Conservation (phyloP, 1,284 basidiomycete species). For the Entoloma clypeatum region DNA sequence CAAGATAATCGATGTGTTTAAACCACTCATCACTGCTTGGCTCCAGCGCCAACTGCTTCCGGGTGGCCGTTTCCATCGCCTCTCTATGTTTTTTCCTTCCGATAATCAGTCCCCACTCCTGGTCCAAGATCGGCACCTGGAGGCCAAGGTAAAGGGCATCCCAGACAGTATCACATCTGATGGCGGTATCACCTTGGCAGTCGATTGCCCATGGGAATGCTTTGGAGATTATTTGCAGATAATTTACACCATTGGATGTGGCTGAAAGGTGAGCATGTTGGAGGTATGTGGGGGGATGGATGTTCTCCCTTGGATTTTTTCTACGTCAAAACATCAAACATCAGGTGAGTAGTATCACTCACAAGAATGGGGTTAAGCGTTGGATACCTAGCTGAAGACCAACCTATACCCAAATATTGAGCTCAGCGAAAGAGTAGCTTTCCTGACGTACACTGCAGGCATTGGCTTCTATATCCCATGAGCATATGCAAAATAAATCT, state of each 20-base stretch:
- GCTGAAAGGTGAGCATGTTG: constrained; percentile 34
- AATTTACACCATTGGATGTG: constrained; percentile 28
- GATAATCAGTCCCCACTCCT: constrained; percentile 56
- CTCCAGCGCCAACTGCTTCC: constrained; percentile 31
- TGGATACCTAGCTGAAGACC: constrained; percentile 25
- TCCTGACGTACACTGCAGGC: no score
- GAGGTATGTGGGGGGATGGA: constrained; percentile 41
- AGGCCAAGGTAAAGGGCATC: constrained; percentile 45
- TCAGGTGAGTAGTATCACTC: constrained; percentile 44
- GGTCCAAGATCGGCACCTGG: constrained; percentile 49
- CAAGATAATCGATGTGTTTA: constrained; percentile 58
- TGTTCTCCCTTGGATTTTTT: constrained; percentile 36
- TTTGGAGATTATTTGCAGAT: constrained; percentile 49
- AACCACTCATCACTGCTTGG: constrained; percentile 28
- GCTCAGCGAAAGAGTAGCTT: no score
- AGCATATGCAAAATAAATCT: no score
- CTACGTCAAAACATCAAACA: constrained; percentile 51
- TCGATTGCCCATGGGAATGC: constrained; percentile 60
- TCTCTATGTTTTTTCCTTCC: constrained; percentile 32
- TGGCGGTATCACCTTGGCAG: constrained; percentile 35
- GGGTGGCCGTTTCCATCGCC: constrained; percentile 34
- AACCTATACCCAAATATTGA: no score
- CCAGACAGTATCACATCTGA: constrained; percentile 53
- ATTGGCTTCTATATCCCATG: no score
- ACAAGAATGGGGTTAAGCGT: constrained; percentile 44